Evolutionary conservation across 768 basidiomycete species (phyloP), one percentile per base, ranked within the genome.

Genomic region (Tephrocybe sp.): DNA sequence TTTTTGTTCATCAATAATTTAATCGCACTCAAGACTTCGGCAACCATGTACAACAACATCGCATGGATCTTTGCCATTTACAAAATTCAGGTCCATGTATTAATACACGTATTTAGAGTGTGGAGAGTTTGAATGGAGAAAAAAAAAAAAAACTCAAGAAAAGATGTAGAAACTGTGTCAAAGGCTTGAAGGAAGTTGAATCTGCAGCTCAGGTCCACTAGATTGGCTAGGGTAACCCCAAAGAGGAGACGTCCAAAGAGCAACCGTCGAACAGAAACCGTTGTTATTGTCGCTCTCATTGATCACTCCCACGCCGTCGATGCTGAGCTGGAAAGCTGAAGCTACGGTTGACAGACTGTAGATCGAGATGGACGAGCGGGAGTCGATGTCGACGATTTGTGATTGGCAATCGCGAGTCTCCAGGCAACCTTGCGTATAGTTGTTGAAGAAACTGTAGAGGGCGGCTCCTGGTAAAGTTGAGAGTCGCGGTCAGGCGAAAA

Each of bases 361-460:
- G 32, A 86, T 68, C 54, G 66, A 65, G 43, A 85, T 61, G 0
- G 66, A 65, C 12, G 84, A 85, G 8, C 60, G 56, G 5, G 63
- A 60, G 61, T 80, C 80, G 50, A 86, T 67, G 56, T 80, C 73
- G 53, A 77, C 51, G 42, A 83, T 75, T 51, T 85, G 79, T 3
- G 56, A 58, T 61, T 88, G 86, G 62, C 86, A 88, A 10, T 56
- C 40, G 24, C 55, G 46, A 17, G 46, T 52, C 8, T 49, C 30
- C 46, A 56, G 7, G 20, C 55, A 56, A 32, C 66, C 58, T 62
- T 81, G 73, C 20, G 45, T 60, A 64, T 82, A 88, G 60, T 78
- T 78, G 71, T 83, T 59, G 75, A 79, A 88, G 72, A 87, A 88
- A 63, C 79, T 83, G 67, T 88, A 88, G 8, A 83, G 7, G 80